A percentile compares a stretch with the other conserved stretches of the same genome.
phyloP scores from a whole-genome alignment of 306 rosid species.

The Dryas drummondii region DNA sequence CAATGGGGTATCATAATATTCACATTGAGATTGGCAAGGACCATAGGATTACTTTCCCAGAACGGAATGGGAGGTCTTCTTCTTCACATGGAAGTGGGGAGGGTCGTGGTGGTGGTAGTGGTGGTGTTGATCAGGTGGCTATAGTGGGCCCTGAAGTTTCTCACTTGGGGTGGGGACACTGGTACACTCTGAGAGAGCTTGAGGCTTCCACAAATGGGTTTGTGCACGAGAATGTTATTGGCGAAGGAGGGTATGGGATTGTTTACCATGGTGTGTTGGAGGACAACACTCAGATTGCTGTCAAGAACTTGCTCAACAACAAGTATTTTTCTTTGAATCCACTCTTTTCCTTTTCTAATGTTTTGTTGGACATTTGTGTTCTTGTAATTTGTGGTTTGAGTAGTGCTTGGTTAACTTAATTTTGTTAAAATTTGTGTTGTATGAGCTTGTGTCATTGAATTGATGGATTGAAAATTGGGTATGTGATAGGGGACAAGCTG shows the following conservation, averaged over 20 bases:
- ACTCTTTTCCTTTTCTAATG: not conserved
- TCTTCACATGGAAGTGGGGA: slow-evolving; percentile 58
- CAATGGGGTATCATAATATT: slow-evolving; percentile 40
- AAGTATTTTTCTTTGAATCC: slow-evolving; percentile 34
- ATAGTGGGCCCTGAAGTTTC: slow-evolving; percentile 79
- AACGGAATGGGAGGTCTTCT: slow-evolving; percentile 46
- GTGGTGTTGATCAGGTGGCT: slow-evolving; percentile 49
- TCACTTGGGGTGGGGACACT: slow-evolving; percentile 94
- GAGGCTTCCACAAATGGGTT: slow-evolving; percentile 73
- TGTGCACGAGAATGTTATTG: slow-evolving; percentile 67
- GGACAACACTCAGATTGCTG: slow-evolving; percentile 64
- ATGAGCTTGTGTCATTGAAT: slow-evolving; percentile 6
- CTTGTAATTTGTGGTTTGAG: not conserved
- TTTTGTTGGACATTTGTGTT: not conserved
- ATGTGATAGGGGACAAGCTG: slow-evolving; percentile 78
- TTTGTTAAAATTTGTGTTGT: not conserved
- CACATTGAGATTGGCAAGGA: slow-evolving; percentile 81
- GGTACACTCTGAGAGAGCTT: slow-evolving; percentile 89
- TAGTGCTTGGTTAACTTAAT: not conserved
- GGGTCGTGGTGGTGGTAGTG: slow-evolving; percentile 35
- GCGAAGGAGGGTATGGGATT: slow-evolving; percentile 91
- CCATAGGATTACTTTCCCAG: slow-evolving; percentile 70
- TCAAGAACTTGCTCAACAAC: slow-evolving; percentile 82
- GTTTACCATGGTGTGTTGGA: slow-evolving; percentile 76
- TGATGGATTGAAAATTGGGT: slow-evolving; percentile 14